Conservation (phyloP, 2,329 filamentous ascomycete species). For the Epichloe bromicola region DNA sequence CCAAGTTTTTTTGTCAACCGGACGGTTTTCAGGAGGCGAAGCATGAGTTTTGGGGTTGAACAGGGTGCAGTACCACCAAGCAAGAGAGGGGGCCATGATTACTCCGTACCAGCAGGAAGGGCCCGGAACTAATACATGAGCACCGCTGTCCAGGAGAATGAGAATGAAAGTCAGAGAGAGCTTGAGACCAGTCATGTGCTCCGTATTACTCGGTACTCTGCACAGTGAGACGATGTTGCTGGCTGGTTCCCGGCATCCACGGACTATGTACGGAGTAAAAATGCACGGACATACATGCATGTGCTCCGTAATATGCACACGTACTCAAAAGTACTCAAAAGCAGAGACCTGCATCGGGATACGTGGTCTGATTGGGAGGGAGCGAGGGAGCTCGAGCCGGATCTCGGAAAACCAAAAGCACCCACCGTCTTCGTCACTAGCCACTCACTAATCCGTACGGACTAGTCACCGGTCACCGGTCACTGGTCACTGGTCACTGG, state of each 20-base stretch:
- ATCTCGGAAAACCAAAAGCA: constrained; percentile 5
- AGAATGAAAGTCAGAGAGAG: no score
- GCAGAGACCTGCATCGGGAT: constrained; percentile 10
- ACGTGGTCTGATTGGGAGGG: constrained; percentile 9
- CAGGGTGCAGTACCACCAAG: background rate
- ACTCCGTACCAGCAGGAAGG: no score
- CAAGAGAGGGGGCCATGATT: no score
- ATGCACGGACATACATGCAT: background rate
- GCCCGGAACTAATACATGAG: no score
- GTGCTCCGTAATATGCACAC: background rate
- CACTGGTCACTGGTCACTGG: no score
- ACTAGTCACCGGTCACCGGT: no score
- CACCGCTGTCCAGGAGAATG: no score
- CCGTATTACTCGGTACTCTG: no score
- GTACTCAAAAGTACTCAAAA: background rate
- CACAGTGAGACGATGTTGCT: no score
- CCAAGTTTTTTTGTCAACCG: no score
- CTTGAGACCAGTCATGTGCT: no score
- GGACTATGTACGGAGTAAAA: background rate
- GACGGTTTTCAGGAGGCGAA: background rate
- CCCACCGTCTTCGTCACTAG: background rate
- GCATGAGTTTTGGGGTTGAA: background rate
- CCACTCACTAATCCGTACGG: background rate
- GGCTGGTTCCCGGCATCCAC: background rate
- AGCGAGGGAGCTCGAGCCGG: constrained; percentile 4